phyloP scores from a whole-genome alignment of 1,284 basidiomycete species.

The Heliocybe sulcata region DNA sequence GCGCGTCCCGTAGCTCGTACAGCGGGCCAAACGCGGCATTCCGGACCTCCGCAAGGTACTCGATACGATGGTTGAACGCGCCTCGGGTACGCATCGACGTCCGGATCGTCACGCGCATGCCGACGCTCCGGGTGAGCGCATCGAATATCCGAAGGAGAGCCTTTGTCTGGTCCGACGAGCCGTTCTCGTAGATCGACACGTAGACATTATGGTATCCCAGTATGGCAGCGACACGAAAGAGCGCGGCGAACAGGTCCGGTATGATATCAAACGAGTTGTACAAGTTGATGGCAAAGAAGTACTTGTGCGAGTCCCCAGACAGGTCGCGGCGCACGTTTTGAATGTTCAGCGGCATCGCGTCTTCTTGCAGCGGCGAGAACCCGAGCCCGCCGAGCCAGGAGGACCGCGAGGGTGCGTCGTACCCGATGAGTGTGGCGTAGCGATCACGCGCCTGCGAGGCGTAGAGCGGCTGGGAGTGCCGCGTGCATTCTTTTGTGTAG shows the following conservation, averaged over 20 bases:
- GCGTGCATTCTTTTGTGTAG: slow-evolving; percentile 87
- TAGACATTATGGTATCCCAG: slow-evolving; percentile 95
- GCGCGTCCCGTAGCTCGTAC: slow-evolving; percentile 83
- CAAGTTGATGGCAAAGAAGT: slow-evolving; percentile 96
- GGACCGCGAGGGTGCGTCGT: slow-evolving; percentile 48
- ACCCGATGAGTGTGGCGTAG: slow-evolving; percentile 77
- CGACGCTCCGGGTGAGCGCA: slow-evolving; percentile 80
- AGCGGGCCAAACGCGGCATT: slow-evolving; percentile 92
- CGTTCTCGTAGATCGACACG: slow-evolving; percentile 97
- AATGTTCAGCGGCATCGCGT: slow-evolving; percentile 12
- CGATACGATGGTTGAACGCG: slow-evolving; percentile 97
- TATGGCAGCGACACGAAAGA: slow-evolving; percentile 85
- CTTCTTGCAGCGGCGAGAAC: slow-evolving; percentile 22
- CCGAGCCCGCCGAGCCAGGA: slow-evolving; percentile 58
- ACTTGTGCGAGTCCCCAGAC: slow-evolving; percentile 74
- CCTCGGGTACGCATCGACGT: slow-evolving; percentile 87
- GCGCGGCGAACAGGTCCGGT: slow-evolving; percentile 92
- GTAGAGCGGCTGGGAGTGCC: slow-evolving; percentile 77
- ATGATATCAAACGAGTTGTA: slow-evolving; percentile 98
- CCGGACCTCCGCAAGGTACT: slow-evolving; percentile 94
- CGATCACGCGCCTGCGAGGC: slow-evolving; percentile 78
- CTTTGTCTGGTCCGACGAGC: slow-evolving; percentile 93
- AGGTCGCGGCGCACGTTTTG: slow-evolving; percentile 33
- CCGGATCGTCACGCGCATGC: slow-evolving; percentile 85
- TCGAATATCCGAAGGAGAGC: slow-evolving; percentile 90